These are phyloP conservation scores for Somion occarium DNA, from an alignment of 1,284 basidiomycete species.

Conservation along the genomic window DNA sequence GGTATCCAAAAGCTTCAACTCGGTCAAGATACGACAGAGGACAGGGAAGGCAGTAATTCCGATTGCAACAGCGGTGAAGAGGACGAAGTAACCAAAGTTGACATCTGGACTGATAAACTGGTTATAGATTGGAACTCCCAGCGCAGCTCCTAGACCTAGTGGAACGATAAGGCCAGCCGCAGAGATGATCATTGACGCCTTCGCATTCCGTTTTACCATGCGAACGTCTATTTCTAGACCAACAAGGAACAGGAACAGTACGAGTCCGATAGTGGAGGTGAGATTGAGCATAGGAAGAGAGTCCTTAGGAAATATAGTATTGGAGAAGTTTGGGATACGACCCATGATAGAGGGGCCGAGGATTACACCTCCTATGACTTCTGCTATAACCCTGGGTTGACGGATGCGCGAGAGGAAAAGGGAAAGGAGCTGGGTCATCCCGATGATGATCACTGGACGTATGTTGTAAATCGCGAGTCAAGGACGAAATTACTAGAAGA, in stretches of 20 bases:
- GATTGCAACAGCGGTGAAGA: slow-evolving; percentile 56
- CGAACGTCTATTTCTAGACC: slow-evolving; percentile 84
- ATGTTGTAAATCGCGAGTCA: background rate
- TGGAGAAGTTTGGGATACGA: slow-evolving; percentile 67
- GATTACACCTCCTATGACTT: slow-evolving; percentile 82
- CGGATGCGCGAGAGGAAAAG: slow-evolving; percentile 60
- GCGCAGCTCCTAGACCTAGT: slow-evolving; percentile 61
- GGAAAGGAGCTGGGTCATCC: slow-evolving; percentile 68
- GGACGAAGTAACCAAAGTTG: slow-evolving; percentile 59
- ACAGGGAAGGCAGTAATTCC: slow-evolving; percentile 65
- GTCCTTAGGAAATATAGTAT: slow-evolving; percentile 68
- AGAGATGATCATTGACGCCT: slow-evolving; percentile 42
- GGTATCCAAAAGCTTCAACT: slow-evolving; percentile 46
- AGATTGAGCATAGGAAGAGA: slow-evolving; percentile 77
- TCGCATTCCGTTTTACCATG: slow-evolving; percentile 46
- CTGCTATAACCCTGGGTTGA: slow-evolving; percentile 85
- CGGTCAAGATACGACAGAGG: slow-evolving; percentile 56
- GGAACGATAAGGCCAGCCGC: slow-evolving; percentile 57
- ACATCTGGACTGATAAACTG: slow-evolving; percentile 48
- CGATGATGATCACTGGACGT: slow-evolving; percentile 60
- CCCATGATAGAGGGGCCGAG: slow-evolving; percentile 72
- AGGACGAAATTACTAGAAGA: slow-evolving; percentile 16
- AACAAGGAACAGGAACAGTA: slow-evolving; percentile 87
- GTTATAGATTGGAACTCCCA: slow-evolving; percentile 61
- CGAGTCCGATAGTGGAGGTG: slow-evolving; percentile 83